These are phyloP conservation scores for Neurospora discreta DNA, from an alignment of 495 filamentous ascomycete genomes.

Conservation along the genomic window DNA sequence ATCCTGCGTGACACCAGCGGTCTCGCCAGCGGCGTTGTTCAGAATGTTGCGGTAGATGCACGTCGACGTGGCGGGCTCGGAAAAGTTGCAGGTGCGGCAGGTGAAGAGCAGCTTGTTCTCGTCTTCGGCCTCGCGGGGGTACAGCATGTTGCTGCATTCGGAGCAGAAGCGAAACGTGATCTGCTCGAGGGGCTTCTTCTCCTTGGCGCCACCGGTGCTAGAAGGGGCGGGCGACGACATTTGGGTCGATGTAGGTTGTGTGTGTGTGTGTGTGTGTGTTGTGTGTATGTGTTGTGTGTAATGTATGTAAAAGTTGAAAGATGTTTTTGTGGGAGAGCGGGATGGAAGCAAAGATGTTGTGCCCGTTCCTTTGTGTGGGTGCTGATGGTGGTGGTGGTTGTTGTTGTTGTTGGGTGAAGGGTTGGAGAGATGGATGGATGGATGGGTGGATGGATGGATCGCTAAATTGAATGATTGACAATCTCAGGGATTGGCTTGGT, in stretches of 20 bases:
- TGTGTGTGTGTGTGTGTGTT: not conserved
- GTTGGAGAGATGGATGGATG: not conserved
- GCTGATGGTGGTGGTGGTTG: not conserved
- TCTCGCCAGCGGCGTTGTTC: constrained; percentile 81
- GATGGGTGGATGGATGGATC: not conserved
- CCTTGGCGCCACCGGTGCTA: constrained; percentile 32
- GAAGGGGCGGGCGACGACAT: constrained; percentile 53
- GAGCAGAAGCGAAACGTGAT: constrained; percentile 94
- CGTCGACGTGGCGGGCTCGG: constrained; percentile 68
- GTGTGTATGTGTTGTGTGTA: not conserved
- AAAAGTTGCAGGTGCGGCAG: constrained; percentile 87
- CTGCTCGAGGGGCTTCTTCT: constrained; percentile 54
- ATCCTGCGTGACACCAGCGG: constrained; percentile 93
- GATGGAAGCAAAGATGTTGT: not conserved
- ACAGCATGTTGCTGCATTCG: constrained; percentile 97
- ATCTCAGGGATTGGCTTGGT: not conserved
- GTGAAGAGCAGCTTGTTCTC: constrained; percentile 41
- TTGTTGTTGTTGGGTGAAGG: not conserved
- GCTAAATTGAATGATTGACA: not conserved
- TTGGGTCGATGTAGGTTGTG: not conserved
- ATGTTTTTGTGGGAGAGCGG: not conserved
- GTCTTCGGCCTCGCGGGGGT: constrained; percentile 79
- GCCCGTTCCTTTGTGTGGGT: not conserved
- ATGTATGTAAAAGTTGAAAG: not conserved
- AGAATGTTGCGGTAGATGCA: constrained; percentile 91